Conservation (phyloP, 2,329 filamentous ascomycete species). For the Hypoxylon sp. region DNA sequence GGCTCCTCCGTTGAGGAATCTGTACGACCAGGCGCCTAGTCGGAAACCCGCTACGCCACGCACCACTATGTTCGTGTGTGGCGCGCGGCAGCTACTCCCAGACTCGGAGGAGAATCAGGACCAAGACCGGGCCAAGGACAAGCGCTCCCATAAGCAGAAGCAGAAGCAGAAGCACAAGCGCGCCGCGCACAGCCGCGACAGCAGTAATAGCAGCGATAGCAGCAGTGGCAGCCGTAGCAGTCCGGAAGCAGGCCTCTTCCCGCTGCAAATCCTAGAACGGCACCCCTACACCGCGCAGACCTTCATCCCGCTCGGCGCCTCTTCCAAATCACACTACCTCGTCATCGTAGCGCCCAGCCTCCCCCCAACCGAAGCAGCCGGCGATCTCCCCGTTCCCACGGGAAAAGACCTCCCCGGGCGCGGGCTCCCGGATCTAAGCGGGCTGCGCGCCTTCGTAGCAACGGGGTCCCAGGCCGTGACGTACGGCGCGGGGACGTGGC, state of each 20-base stretch:
- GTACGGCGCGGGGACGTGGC: conserved; percentile 93
- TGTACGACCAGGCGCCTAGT: conserved; percentile 77
- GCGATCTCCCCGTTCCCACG: conserved; percentile 59
- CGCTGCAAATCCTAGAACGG: conserved; percentile 83
- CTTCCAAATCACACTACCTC: too few relatives aligned
- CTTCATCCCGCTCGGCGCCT: conserved; percentile 82
- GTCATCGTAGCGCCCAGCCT: conserved; percentile 90
- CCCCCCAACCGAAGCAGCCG: conserved; percentile 52
- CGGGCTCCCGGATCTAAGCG: conserved; percentile 79
- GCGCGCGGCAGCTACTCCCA: conserved; percentile 43
- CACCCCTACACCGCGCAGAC: conserved; percentile 97
- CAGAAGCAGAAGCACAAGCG: background rate
- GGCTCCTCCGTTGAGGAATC: conserved; percentile 79
- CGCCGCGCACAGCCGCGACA: background rate
- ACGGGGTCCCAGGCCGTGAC: conserved; percentile 86
- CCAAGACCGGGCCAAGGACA: background rate
- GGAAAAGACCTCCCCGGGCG: conserved; percentile 64
- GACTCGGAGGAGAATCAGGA: background rate
- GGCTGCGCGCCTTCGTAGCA: conserved; percentile 83
- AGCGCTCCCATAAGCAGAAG: background rate
- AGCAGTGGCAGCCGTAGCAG: conserved; percentile 14
- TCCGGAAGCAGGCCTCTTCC: conserved; percentile 64
- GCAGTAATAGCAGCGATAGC: background rate
- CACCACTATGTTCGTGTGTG: conserved; percentile 93
- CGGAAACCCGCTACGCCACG: conserved; percentile 70